These are phyloP conservation scores for Boletus tylopilopsis DNA, from an alignment of 768 basidiomycete genomes.

Conservation along the genomic window DNA sequence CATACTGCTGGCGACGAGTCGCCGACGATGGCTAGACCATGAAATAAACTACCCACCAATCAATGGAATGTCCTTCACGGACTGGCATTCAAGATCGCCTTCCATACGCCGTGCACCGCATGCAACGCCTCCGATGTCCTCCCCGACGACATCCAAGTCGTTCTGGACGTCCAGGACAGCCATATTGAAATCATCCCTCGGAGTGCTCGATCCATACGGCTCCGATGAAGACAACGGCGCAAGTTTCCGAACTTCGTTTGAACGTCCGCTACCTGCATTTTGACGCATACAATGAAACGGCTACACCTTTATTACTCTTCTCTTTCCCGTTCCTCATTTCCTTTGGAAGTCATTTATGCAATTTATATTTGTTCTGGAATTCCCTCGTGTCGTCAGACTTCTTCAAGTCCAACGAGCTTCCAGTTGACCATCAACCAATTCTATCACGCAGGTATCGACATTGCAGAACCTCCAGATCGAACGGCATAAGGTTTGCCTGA, in stretches of 20 bases:
- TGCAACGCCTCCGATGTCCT: slow-evolving; percentile 69
- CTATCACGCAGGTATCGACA: no score
- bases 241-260: no score
- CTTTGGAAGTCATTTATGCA: no score
- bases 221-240: slow-evolving; percentile 70
- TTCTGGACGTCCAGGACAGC: slow-evolving; percentile 45
- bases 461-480: background rate
- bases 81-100: slow-evolving; percentile 75
- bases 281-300: background rate
- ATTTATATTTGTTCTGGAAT: background rate
- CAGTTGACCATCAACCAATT: no score
- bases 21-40: no score
- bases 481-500: background rate
- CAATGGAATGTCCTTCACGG: slow-evolving; percentile 45
- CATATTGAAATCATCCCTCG: slow-evolving; percentile 47
- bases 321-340: background rate
- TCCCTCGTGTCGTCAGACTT: background rate
- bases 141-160: slow-evolving; percentile 51
- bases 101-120: slow-evolving; percentile 67
- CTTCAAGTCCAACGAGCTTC: background rate
- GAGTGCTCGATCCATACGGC: slow-evolving; percentile 59
- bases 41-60: slow-evolving; percentile 69
- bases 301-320: background rate
- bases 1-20: no score
- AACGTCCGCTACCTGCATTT: background rate